These are phyloP conservation scores for Stephania japonica DNA, from an alignment of 164 flowering plant genomes.

Conservation along the genomic window DNA sequence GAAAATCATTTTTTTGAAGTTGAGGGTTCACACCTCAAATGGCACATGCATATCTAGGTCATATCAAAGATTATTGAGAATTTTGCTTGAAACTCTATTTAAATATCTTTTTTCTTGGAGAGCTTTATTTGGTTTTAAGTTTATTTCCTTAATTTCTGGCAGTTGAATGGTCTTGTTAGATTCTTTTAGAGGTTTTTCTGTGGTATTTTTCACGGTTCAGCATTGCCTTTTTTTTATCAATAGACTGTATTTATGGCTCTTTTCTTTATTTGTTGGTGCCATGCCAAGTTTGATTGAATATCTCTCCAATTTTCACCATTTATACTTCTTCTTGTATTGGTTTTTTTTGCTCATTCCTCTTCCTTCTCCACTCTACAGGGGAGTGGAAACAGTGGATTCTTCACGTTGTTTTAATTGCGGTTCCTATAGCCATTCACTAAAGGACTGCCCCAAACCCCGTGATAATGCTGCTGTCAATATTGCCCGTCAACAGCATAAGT, in stretches of 20 bases:
- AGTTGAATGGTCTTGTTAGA: not conserved
- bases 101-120: not conserved
- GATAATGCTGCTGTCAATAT: constrained; percentile 73
- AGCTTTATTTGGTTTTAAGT: not conserved
- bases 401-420: constrained; percentile 94
- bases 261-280: not conserved
- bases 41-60: not conserved
- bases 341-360: not conserved
- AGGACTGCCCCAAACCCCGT: constrained; percentile 89
- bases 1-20: not conserved
- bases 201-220: not conserved
- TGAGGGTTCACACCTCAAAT: not conserved
- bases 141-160: not conserved
- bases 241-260: not conserved
- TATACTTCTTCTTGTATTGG: not conserved
- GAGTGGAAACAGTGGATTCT: constrained; percentile 45
- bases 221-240: not conserved
- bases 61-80: not conserved
- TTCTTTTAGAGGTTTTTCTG: not conserved
- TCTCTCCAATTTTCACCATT: not conserved
- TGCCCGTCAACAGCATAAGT: constrained; percentile 69
- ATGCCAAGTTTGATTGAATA: not conserved
- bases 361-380: constrained; percentile 31
- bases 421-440: constrained; percentile 86
- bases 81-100: not conserved